These are phyloP conservation scores for Theobroma grandiflorum DNA, from an alignment of 441 rosid genomes.

Conservation along the genomic window DNA sequence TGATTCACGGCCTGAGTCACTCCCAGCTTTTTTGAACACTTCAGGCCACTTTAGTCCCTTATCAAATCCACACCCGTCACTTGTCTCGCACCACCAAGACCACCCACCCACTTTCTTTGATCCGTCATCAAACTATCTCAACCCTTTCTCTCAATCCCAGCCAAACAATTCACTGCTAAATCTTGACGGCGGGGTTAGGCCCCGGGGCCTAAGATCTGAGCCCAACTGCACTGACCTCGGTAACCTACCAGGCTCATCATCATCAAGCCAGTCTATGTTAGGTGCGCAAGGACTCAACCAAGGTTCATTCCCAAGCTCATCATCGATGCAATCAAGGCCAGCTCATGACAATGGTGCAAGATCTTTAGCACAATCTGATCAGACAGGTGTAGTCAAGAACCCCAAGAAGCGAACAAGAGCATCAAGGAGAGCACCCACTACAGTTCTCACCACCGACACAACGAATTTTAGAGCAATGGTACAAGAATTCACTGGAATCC, in stretches of 20 bases:
- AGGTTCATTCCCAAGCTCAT: conserved; percentile 29
- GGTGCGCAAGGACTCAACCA: conserved; percentile 38
- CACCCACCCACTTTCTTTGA: conserved; percentile 50
- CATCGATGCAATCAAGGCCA: conserved; percentile 39
- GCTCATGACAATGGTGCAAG: conserved; percentile 37
- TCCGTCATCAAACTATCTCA: conserved; percentile 47
- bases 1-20: conserved; percentile 55
- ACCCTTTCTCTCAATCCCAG: conserved; percentile 44
- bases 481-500: conserved; percentile 94
- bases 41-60: conserved; percentile 39
- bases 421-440: conserved; percentile 88
- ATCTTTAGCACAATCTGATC: conserved; percentile 36
- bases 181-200: conserved; percentile 38
- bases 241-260: conserved; percentile 27
- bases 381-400: conserved; percentile 46
- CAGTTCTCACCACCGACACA: conserved; percentile 87
- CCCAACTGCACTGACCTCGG: conserved; percentile 34
- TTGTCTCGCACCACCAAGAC: conserved; percentile 39
- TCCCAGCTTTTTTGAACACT: conserved; percentile 48
- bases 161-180: conserved; percentile 41
- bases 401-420: conserved; percentile 90
- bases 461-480: conserved; percentile 94
- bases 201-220: conserved; percentile 40
- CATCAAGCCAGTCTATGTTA: conserved; percentile 32
- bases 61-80: conserved; percentile 39